A percentile compares a stretch with the other conserved stretches of the same genome.
These are phyloP conservation scores for Mycena epipterygia DNA, from an alignment of 768 basidiomycete genomes.

Conservation along the genomic window DNA sequence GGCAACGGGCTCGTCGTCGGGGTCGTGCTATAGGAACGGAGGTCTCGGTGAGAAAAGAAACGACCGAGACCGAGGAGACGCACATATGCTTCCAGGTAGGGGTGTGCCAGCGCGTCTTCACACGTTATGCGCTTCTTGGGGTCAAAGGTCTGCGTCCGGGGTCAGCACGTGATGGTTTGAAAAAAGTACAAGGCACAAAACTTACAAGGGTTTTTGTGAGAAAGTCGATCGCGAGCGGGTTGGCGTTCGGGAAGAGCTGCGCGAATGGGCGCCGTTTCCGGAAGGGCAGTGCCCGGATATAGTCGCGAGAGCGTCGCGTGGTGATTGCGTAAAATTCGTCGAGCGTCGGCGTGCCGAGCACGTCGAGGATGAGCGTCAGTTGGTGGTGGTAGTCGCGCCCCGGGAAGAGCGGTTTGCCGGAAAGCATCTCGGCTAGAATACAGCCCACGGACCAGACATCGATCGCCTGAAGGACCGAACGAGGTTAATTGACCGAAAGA, in stretches of 20 bases:
- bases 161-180: not conserved
- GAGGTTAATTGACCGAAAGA: not conserved
- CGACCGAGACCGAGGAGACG: not conserved
- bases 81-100: slow-evolving; percentile 90
- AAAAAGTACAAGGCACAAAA: not conserved
- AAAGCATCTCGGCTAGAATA: slow-evolving; percentile 97
- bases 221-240: slow-evolving; percentile 80
- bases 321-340: slow-evolving; percentile 99
- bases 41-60: not conserved
- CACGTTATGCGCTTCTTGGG: slow-evolving; percentile 97
- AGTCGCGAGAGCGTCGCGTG: slow-evolving; percentile 91
- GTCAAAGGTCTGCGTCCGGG: slow-evolving; percentile 83
- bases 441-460: slow-evolving; percentile 92
- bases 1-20: slow-evolving; percentile 96
- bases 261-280: slow-evolving; percentile 88
- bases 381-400: slow-evolving; percentile 98
- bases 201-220: slow-evolving; percentile 33
- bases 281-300: slow-evolving; percentile 95
- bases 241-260: slow-evolving; percentile 92
- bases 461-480: slow-evolving; percentile 66
- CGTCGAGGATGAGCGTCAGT: slow-evolving; percentile 93
- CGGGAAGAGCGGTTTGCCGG: slow-evolving; percentile 95
- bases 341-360: slow-evolving; percentile 95
- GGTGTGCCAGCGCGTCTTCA: slow-evolving; percentile 94
- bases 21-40: slow-evolving; percentile 72